Percentiles rank a stretch among this genome's conserved stretches.
These are phyloP conservation scores for Kodamaea sp. DNA, from an alignment of 1,139 yeast genomes.

Conservation along the genomic window DNA sequence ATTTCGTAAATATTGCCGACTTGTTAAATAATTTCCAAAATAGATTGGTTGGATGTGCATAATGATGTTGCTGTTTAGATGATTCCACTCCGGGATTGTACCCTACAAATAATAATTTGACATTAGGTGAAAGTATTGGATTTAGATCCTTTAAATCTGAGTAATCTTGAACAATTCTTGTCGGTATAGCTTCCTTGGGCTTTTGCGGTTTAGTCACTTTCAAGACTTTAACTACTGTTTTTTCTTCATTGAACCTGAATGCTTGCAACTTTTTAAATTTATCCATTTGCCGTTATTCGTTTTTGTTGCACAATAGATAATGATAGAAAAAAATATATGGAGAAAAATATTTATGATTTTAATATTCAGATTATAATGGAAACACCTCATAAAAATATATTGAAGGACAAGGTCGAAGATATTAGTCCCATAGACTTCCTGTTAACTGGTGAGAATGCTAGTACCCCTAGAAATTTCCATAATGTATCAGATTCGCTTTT, in stretches of 20 bases:
- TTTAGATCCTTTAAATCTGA: conserved; percentile 4
- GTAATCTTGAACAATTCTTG: background rate
- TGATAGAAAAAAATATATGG: no score
- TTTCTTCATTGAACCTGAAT: conserved; percentile 2
- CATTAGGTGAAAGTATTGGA: conserved; percentile 17
- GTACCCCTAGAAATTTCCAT: conserved; percentile 6
- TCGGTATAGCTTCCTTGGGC: background rate
- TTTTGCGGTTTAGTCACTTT: background rate
- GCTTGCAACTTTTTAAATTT: conserved; percentile 1
- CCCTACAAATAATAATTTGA: conserved; percentile 58
- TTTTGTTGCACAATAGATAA: no score
- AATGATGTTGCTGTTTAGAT: conserved; percentile 62
- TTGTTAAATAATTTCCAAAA: conserved; percentile 68
- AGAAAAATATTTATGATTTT: no score
- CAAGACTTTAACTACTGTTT: background rate
- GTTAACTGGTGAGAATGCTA: conserved; percentile 5
- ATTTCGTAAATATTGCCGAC: conserved; percentile 40
- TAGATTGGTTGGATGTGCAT: conserved; percentile 66
- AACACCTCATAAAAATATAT: no score
- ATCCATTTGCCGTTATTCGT: background rate
- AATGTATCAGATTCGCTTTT: conserved; percentile 16
- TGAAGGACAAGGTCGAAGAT: no score
- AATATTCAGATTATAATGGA: no score
- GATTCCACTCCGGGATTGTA: conserved; percentile 73
- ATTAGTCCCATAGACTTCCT: no score